Evolutionary conservation across 805 yeast species (phyloP), one percentile per base, ranked within the genome.

Genomic region (Metschnikowia bowlesiae): DNA sequence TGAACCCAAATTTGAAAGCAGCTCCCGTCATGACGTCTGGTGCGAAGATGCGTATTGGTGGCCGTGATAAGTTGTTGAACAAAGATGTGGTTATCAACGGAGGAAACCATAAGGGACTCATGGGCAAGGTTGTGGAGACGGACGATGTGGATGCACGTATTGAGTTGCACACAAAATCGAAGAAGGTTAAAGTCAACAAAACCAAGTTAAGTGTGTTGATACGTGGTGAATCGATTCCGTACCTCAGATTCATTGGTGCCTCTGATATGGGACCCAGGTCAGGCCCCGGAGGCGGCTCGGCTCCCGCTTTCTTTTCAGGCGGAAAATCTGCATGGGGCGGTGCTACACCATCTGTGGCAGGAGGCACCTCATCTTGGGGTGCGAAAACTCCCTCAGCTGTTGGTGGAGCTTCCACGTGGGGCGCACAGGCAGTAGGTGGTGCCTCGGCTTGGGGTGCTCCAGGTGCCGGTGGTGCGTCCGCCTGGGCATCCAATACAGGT

Each of bases 91-190:
- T 89, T 56, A 87, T 94, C 44, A 81, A 88, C 36, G 84, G 87
- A 62, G 89, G 97, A n/a, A 94, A 96, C 31, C 89, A 92, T 67
- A 94, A 94, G 71, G 98, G 99, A 42, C 82, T 89, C 58, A 84
- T 85, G 72, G 99, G 99, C 65, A 87, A 89, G 56, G 89, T 94
- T 39, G 86, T 87, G 58, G 98, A 94, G 64, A 89, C 96, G 8
- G 94, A 89, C 60, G 99, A 95, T 54, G 86, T 86, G 11, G 81
- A 79, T 58, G 98, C 97, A 1, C 81, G 97, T 53, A 88, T 94
- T 40, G 99, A 94, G 70, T 78, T 94, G 56, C 98, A 94, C 67
- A 88, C 97, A 29, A 91, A 91, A 58, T 84, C 85, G 63, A 94
- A 92, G 66, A 87, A 87, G 52, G 83, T 91, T 53, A 88, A 92